Conservation (phyloP, 495 filamentous ascomycete species). For the Alectoria sarmentosa region DNA sequence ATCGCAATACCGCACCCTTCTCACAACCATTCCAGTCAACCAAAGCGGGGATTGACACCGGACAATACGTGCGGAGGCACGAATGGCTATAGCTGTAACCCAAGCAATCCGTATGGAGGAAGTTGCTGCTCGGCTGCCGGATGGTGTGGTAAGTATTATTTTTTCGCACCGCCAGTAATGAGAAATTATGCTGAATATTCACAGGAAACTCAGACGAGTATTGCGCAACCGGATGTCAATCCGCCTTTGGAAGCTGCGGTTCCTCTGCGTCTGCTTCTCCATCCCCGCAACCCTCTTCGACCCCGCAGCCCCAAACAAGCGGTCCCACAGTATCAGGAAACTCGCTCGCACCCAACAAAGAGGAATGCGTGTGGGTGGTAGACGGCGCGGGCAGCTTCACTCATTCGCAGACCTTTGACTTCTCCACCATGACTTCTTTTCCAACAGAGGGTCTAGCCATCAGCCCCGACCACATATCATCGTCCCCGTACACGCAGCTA, state of each 20-base stretch:
- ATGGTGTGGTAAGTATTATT: neutral
- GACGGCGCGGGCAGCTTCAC: slow-evolving; percentile 17
- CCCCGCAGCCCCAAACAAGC: neutral
- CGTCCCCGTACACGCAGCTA: slow-evolving; percentile 8
- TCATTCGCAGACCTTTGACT: slow-evolving; percentile 17
- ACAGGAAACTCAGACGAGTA: neutral
- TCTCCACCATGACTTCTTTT: slow-evolving; percentile 6
- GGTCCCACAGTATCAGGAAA: neutral
- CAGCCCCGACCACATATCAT: slow-evolving; percentile 10
- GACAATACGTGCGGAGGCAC: neutral
- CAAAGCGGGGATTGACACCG: neutral
- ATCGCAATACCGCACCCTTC: neutral
- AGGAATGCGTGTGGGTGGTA: slow-evolving; percentile 15
- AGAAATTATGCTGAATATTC: neutral
- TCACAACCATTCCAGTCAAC: neutral
- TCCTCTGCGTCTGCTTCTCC: neutral
- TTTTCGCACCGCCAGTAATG: no score
- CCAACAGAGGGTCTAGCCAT: slow-evolving; percentile 12
- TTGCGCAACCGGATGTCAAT: neutral
- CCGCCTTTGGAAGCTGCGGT: neutral
- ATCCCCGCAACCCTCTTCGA: neutral
- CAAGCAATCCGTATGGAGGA: neutral
- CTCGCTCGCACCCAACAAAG: neutral
- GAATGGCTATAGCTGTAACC: neutral
- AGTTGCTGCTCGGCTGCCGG: neutral